These are phyloP conservation scores for Termitomyces sp. DNA, from an alignment of 768 basidiomycete species.

Conservation along the genomic window DNA sequence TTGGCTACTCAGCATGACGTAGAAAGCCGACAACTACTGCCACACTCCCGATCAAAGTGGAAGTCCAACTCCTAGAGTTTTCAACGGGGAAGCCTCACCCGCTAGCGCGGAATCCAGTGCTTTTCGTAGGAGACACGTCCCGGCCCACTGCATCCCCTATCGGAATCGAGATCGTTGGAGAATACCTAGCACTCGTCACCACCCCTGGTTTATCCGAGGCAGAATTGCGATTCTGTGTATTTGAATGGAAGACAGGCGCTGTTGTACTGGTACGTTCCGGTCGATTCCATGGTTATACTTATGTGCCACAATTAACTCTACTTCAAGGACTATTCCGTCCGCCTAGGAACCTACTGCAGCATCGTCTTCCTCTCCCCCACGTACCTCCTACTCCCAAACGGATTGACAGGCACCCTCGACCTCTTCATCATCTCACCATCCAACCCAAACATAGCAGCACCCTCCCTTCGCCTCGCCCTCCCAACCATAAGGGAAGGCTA, in stretches of 20 bases:
- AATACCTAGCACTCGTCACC: constrained; percentile 37
- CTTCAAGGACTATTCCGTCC: constrained; percentile 14
- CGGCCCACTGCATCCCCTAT: constrained; percentile 24
- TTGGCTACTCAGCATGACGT: neutral
- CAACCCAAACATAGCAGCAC: neutral
- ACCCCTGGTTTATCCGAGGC: constrained; percentile 17
- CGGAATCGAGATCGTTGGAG: constrained; percentile 44
- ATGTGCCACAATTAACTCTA: neutral
- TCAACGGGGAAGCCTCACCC: constrained; percentile 37
- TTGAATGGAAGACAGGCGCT: constrained; percentile 39
- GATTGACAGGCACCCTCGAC: constrained; percentile 16
- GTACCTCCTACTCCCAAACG: constrained; percentile 24
- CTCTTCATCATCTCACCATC: constrained; percentile 14
- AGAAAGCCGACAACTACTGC: neutral
- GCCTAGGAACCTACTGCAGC: constrained; percentile 16
- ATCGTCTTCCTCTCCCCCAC: constrained; percentile 21
- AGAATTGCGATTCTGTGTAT: constrained; percentile 34
- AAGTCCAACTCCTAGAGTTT: constrained; percentile 26
- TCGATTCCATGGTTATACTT: no score
- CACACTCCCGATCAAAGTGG: neutral
- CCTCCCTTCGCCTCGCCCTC: neutral
- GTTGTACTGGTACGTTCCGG: constrained; percentile 28
- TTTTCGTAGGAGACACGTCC: constrained; percentile 24
- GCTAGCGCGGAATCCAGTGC: constrained; percentile 22
- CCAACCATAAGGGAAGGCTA: neutral